Base-by-base conservation (phyloP, 1,284 basidiomycete species). In the Paramarasmius palmivorus region DNA sequence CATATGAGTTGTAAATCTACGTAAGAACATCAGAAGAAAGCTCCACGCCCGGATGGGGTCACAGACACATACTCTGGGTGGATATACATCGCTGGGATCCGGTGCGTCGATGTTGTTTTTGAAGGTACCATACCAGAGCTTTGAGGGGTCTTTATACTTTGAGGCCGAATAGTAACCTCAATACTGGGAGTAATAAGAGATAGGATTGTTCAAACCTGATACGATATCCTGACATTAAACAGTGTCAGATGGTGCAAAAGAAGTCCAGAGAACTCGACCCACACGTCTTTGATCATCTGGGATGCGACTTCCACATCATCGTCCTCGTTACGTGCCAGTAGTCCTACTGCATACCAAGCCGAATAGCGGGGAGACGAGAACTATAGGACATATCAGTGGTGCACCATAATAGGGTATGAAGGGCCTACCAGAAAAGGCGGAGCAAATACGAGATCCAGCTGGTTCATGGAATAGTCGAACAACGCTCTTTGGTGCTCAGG, bases 321-420 rank as follows among this genome's bases (percentile, higher is more conserved):
- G 15, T 56, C 57, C 32, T 60, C 45, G 35, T 66, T 66, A 14
- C 67, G 57, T 12, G 67, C 67, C 17, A 68, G 49, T 19, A 68
- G 56, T 1, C 63, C 67, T 2, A 68, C 67, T 22, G 66, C 58
- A 56, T 67, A 66, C 67, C 67, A 68, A 1, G 66, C 64, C 6
- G 66, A 66, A 41, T 68, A 68, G 22, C 66, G 53, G 19, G 39
- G 39, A 40, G 29, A 32, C 29, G 29, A 32, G 29, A 32, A 32
- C 29, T 32, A 12, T 12, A 32, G 29, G 29, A 32, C n/a, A 32
- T 32, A 12, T 32, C 7, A 32, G 29, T 32, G n/a, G n/a, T 32
- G 6, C 29, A 32, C 12, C 6, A 32, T 32, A 32, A 32, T 32
- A 32, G 12, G 29, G 12, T 32, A 32, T 6, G 29, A 6, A 32